Evolutionary conservation across 2,329 filamentous ascomycete species (phyloP), one percentile per base, ranked within the genome.

Genomic region (Botryotinia narcissicola): DNA sequence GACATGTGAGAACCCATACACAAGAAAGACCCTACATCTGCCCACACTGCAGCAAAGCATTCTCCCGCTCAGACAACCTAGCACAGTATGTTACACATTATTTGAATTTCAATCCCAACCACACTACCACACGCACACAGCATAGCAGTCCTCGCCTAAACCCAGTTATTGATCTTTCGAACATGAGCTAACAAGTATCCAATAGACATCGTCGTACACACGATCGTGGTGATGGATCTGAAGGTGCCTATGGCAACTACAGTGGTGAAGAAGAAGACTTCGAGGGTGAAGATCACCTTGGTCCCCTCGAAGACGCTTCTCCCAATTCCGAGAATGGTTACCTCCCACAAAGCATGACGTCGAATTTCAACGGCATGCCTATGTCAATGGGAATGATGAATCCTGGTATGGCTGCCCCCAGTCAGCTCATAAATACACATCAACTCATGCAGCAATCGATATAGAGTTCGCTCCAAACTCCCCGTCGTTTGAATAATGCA

Each of bases 21-120:
- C 96, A 99, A 87, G 96, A 99, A 87, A 93, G 95, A 85, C 96
- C 96, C 79, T 99, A 99, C 84, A 92, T 97, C 82, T 99, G 96
- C 89, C 93, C 93, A 79, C 92, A 97, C 84, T 99, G 96, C 90
- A 97, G 93, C 88, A 98, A 98, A 87, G 95, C 95, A 78, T 99
- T 99, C 84, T 98, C 96, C 74, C 89, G 96, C 85, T 98, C 95
- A 81, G 96, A 99, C 86, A 99, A 99, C 83, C 92, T 99, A 84
- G 96, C 96, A 83, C 96, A 99, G 93, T 97, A 94, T 85, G 89
- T 81, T 79, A 54, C 46, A 62, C 61, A 74, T 73, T 73, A 62
- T 72, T 74, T 76, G 75, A 57, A 51, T 61, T 69, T 35, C 25
- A 51, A 57, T 40, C 48, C 35, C 22, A 54, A 10, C 29, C 37